Evolutionary conservation across 805 yeast genomes (phyloP).

Genomic region (Candida argentea): DNA sequence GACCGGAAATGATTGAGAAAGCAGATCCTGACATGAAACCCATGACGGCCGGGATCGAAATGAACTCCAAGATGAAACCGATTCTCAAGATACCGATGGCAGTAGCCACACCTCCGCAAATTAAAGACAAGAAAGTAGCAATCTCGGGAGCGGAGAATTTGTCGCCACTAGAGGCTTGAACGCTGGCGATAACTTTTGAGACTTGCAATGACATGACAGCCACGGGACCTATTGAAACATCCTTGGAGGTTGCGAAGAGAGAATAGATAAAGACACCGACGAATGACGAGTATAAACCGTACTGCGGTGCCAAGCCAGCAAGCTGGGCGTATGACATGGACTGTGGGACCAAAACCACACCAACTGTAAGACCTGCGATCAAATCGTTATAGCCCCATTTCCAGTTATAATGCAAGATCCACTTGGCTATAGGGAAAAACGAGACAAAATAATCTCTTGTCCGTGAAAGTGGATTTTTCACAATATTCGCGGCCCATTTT

Average conservation of each 20-base stretch:
- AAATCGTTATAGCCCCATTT: constrained; percentile 76
- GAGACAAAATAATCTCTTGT: constrained; percentile 44
- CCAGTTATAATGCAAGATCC: constrained; percentile 78
- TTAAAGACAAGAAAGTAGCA: constrained; percentile 69
- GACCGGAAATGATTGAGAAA: constrained; percentile 70
- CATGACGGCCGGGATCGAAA: constrained; percentile 84
- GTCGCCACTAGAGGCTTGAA: constrained; percentile 34
- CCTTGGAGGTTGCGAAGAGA: constrained; percentile 89
- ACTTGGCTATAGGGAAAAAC: constrained; percentile 68
- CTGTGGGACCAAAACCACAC: constrained; percentile 88
- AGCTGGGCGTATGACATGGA: constrained; percentile 90
- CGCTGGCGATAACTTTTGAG: constrained; percentile 62
- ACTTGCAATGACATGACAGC: constrained; percentile 91
- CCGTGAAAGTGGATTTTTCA: constrained; percentile 29
- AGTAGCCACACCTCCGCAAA: constrained; percentile 78
- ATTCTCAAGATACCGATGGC: constrained; percentile 77
- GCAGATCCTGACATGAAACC: constrained; percentile 97
- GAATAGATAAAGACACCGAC: constrained; percentile 85
- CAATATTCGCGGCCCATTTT: constrained; percentile 18
- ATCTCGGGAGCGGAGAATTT: constrained; percentile 54
- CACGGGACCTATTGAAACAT: constrained; percentile 93
- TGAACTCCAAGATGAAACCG: constrained; percentile 82
- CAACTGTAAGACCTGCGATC: constrained; percentile 89
- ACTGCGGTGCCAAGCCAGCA: constrained; percentile 74
- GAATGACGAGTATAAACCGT: constrained; percentile 85